These are phyloP conservation scores for Pleurotus salmoneostramineus DNA, from an alignment of 768 basidiomycete species.

Conservation along the genomic window DNA sequence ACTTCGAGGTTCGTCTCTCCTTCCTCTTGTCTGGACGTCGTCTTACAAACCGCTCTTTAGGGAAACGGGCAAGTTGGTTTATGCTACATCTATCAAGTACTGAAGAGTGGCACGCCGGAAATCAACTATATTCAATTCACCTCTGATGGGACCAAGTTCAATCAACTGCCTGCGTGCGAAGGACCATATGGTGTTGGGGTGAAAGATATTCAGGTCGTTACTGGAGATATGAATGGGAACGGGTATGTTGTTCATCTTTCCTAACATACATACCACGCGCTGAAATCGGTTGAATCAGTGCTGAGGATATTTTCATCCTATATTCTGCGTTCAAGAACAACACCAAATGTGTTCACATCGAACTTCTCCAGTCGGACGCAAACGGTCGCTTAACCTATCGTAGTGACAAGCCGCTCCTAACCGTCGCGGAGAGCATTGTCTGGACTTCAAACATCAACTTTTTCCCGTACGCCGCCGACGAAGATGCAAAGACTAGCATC, in stretches of 20 bases:
- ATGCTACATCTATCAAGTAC: not conserved
- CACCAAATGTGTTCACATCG: not conserved
- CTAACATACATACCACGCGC: too few species aligned
- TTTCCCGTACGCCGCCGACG: slow-evolving; percentile 9
- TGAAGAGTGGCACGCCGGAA: not conserved
- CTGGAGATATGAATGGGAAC: not conserved
- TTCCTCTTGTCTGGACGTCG: not conserved
- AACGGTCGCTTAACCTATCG: not conserved
- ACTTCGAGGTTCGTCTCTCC: not conserved
- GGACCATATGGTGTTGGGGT: not conserved
- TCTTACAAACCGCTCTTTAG: not conserved
- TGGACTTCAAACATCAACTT: slow-evolving; percentile 9
- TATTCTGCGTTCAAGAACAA: not conserved
- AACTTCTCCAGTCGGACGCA: not conserved
- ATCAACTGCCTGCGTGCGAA: not conserved
- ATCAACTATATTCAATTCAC: not conserved
- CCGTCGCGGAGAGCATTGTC: not conserved
- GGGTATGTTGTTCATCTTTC: not conserved
- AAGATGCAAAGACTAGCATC: slow-evolving; percentile 12
- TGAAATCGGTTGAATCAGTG: not conserved
- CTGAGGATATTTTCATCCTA: not conserved
- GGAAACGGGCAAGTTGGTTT: not conserved
- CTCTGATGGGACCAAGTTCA: not conserved
- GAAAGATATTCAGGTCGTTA: not conserved
- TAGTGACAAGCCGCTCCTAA: not conserved